These are phyloP conservation scores for Saccharomyces hybrid DNA, from an alignment of 1,139 yeast genomes.

Conservation along the genomic window DNA sequence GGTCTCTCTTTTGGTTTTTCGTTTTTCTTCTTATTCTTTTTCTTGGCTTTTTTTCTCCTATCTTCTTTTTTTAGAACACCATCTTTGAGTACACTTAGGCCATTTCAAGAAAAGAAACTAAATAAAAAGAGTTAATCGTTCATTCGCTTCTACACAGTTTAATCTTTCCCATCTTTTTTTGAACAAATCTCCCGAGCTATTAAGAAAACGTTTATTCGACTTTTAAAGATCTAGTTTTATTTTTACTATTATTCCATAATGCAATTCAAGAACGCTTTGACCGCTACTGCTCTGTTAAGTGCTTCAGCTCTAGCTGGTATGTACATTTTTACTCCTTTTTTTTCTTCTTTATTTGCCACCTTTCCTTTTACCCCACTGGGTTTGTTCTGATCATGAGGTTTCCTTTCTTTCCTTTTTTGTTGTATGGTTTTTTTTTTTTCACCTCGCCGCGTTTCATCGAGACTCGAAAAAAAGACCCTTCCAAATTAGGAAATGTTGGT, in stretches of 20 bases:
- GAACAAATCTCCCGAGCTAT: not conserved
- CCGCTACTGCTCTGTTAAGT: slow-evolving; percentile 33
- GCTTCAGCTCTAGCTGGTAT: slow-evolving; percentile 42
- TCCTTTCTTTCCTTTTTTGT: not conserved
- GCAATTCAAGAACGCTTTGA: slow-evolving; percentile 39
- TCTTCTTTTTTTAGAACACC: not conserved
- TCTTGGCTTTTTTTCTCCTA: not conserved
- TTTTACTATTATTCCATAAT: slow-evolving; percentile 24
- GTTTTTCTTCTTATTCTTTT: no score
- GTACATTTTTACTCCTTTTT: not conserved
- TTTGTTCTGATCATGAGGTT: no score
- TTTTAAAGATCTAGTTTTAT: not conserved
- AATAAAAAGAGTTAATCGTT: not conserved
- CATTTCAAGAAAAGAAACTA: not conserved
- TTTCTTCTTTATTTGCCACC: not conserved
- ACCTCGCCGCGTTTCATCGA: no score
- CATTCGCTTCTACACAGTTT: slow-evolving; percentile 2
- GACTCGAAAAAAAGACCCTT: no score
- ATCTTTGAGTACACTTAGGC: not conserved
- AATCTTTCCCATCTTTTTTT: not conserved
- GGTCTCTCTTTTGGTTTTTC: not conserved
- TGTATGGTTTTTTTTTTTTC: no score
- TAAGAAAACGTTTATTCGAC: not conserved
- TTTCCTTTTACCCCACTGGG: not conserved
- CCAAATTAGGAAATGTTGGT: no score